Evolutionary conservation across 169 alveolate genomes (phyloP).

Genomic region (Theileria parva): DNA sequence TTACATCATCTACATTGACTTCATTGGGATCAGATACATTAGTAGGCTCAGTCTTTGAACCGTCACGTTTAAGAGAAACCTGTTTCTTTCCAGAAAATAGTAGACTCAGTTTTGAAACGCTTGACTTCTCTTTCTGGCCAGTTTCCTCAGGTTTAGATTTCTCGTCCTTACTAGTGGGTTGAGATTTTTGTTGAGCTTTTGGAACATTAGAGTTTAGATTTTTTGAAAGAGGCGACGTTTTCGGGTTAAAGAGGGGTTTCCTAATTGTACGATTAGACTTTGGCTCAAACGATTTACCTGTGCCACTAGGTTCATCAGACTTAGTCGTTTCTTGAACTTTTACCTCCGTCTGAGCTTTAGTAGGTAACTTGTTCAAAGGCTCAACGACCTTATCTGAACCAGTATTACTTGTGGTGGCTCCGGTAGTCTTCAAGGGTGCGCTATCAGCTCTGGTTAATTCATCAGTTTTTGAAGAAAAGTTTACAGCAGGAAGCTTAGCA

Average conservation of each 20-base stretch:
- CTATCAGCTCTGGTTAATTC: conserved; percentile 17
- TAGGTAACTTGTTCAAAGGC: background rate
- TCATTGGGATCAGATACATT: background rate
- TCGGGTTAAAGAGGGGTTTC: conserved; percentile 59
- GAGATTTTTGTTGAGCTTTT: background rate
- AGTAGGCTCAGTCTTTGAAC: too few relatives aligned
- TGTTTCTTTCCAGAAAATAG: background rate
- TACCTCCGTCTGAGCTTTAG: background rate
- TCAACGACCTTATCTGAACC: conserved; percentile 14
- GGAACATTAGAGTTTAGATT: conserved; percentile 8
- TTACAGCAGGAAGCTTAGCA: conserved; percentile 82
- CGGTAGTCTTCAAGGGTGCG: background rate
- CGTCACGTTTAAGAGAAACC: too few relatives aligned
- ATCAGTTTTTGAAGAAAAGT: conserved; percentile 41
- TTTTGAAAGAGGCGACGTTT: conserved; percentile 34
- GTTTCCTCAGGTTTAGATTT: background rate
- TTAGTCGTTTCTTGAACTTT: conserved; percentile 20
- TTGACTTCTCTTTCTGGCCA: background rate
- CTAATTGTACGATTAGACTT: conserved; percentile 35
- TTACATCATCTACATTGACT: background rate
- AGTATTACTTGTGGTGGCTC: background rate
- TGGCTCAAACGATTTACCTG: conserved; percentile 32
- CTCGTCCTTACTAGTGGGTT: background rate
- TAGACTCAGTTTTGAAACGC: background rate
- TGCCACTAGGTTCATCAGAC: background rate